phyloP scores from a whole-genome alignment of 2,329 filamentous ascomycete genomes.

The Torrubiellomyces zombiae region DNA sequence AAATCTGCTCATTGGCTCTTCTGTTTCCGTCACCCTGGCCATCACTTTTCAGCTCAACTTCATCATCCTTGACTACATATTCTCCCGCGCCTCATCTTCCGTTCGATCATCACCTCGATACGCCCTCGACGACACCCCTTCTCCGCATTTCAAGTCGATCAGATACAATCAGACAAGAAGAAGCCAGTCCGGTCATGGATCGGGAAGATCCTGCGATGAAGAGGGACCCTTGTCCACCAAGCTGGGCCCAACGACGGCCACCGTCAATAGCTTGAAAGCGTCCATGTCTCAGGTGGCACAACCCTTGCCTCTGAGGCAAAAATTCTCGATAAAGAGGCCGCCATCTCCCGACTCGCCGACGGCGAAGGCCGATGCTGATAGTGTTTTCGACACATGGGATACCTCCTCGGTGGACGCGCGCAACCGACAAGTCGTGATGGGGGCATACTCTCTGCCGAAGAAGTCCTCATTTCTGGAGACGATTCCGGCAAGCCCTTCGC shows the following conservation, averaged over 20 bases:
- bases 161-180: conserved; percentile 32
- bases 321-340: conserved; percentile 35
- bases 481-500: conserved; percentile 50
- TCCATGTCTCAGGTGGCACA: conserved; percentile 27
- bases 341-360: conserved; percentile 30
- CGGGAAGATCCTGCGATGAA: too few relatives aligned
- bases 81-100: too few relatives aligned
- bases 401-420: conserved; percentile 50
- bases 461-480: conserved; percentile 45
- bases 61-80: conserved; percentile 23
- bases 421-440: conserved; percentile 39
- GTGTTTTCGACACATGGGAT: conserved; percentile 62
- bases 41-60: conserved; percentile 32
- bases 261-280: conserved; percentile 14
- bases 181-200: too few relatives aligned
- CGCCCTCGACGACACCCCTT: too few relatives aligned
- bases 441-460: conserved; percentile 26
- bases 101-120: conserved; percentile 6
- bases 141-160: conserved; percentile 33
- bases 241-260: conserved; percentile 9
- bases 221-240: conserved; percentile 26
- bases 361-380: conserved; percentile 26
- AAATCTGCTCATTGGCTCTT: conserved; percentile 25
- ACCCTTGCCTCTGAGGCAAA: conserved; percentile 37
- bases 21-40: conserved; percentile 27